These are phyloP conservation scores for Hyparrhenia diplandra DNA, from an alignment of 176 grass and related monocot species.

Conservation along the genomic window DNA sequence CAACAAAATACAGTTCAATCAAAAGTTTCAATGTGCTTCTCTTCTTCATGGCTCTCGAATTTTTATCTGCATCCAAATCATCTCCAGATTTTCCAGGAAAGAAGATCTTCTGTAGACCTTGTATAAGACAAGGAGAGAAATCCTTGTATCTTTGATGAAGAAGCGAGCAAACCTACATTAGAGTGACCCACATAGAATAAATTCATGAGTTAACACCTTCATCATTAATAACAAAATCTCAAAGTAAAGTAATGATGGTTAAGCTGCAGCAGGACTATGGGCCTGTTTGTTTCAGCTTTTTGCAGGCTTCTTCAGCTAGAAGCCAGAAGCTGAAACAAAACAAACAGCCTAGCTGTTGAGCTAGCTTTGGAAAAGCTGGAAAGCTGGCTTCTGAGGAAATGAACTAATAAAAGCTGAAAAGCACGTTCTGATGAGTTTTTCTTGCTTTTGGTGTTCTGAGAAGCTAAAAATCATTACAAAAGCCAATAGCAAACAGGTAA, in stretches of 20 bases:
- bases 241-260: neutral
- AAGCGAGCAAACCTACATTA: constrained; percentile 85
- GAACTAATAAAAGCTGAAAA: neutral
- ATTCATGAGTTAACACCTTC: constrained; percentile 8
- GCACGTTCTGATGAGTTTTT: neutral
- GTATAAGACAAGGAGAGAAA: constrained; percentile 88
- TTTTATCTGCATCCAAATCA: constrained; percentile 82
- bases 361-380: neutral
- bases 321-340: neutral
- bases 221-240: neutral
- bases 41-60: constrained; percentile 82
- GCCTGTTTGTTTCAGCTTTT: neutral
- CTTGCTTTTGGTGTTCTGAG: neutral
- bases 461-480: neutral
- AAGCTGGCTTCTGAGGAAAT: neutral
- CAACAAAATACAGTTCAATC: constrained; percentile 96
- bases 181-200: too few relatives aligned
- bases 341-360: neutral
- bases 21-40: constrained; percentile 98
- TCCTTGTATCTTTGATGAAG: constrained; percentile 99
- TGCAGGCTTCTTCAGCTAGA: neutral
- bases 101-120: constrained; percentile 92
- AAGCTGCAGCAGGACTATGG: neutral
- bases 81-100: constrained; percentile 90
- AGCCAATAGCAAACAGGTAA: neutral